Evolutionary conservation across 208 protist species (phyloP), one percentile per base, ranked within the genome.

Genomic region (Kentomonas sorsogonicus): DNA sequence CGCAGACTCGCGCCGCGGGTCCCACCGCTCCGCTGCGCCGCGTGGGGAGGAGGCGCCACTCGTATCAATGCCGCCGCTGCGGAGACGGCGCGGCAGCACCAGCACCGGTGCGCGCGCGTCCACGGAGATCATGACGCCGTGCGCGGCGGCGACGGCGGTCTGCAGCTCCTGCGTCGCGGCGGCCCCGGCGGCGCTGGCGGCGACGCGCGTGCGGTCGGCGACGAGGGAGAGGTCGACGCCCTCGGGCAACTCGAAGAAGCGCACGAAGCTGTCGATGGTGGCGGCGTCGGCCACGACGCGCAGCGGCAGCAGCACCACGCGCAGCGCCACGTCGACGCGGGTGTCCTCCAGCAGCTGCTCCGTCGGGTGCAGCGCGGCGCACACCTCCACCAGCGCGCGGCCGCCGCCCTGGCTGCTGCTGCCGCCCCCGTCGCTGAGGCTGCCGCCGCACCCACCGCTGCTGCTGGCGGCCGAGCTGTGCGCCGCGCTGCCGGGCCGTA

Each of bases 81-180:
- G n/a, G n/a, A n/a, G n/a, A n/a, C n/a, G n/a, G 45, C 64, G 76
- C 5, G 87, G 87, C 13, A 91, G 52, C 31, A 94, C 67, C 34
- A 94, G 62, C 30, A 89, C 65, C 40, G 87, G 87, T 3, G 83
- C 87, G 2, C 73, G 72, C 34, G 68, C 77, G 66, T 94, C 83
- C n/a, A 91, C 66, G 13, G 74, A 76, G 34, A 91, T 56, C 46
- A 74, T 83, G 25, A 89, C 57, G 31, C 81, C 77, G 62, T 88
- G 86, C 18, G 66, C 63, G 41, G 67, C 74, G 0, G 67, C 43
- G 76, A 91, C 86, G 11, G 83, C 72, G 11, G 52, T 33, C 3
- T 77, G 71, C 46, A 90, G 55, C 60, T 91, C 79, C 47, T 77
- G 69, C 38, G 81, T 76, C 18, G 87, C 83, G 0, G 69, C 75